Base-by-base conservation (phyloP, 805 yeast genomes). In the Lipomyces orientalis region DNA sequence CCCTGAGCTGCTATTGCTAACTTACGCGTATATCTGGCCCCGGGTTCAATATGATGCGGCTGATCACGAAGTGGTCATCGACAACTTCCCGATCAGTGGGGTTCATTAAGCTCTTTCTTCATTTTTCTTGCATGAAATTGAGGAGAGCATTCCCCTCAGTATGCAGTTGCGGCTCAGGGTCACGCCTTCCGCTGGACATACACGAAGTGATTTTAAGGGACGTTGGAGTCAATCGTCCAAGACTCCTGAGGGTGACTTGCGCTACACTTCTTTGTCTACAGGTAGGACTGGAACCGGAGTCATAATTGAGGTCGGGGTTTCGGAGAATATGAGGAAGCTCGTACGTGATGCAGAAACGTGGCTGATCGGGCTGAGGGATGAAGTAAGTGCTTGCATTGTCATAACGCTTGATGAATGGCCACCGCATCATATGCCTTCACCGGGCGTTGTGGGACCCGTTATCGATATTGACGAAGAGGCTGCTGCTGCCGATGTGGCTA, bases 321-420 rank as follows among this genome's bases (percentile, higher is more conserved):
- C 54, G 25, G 54, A 37, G 43, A 49, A 1, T 49, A 49, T 49
- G 54, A n/a, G 54, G 29, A 49, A 16, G 29, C 1, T 49, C 0
- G 54, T 2, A 49, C 54, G 29, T 2, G 54, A 19, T 49, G 54
- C 54, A 8, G 29, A 22, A n/a, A 49, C 14, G 54, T 49, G 54
- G 54, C 12, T 49, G 54, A 8, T 49, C 54, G 54, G 54, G 29
- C 54, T 19, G 54, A 49, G 54, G 54, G 54, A 49, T 22, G 54
- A 2, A 16, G 54, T 49, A 1, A 9, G 54, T 8, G 54, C n/a
- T 0, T 49, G 29, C 14, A 8, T 49, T 22, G 12, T 19, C 54
- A 22, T 49, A 49, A 19, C 54, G 54, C 54, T 49, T 4, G 54
- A 2, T 49, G 54, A 49, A 10, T 1, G 1, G 29, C 54, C 29